Evolutionary conservation across 208 protist genomes (phyloP), one percentile per base, ranked within the genome.

Genomic region (Phytomonas serpens): DNA sequence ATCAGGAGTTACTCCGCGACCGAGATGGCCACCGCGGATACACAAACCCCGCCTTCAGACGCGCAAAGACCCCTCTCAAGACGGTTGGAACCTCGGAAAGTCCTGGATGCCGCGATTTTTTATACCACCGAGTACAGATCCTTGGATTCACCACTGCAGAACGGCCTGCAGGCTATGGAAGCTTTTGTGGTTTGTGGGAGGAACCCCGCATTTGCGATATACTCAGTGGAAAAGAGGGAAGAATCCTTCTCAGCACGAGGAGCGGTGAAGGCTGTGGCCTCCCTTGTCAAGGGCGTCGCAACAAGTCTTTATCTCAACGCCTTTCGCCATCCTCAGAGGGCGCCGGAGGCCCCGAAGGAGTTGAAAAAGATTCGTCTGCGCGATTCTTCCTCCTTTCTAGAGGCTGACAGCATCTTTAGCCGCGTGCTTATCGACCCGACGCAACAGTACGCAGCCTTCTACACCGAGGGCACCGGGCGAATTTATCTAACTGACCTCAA

Each of bases 401-500:
- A 90, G 68, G 82, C 77, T 11, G 88, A 90, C 75, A 79, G 76
- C 2, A 79, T 77, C 31, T 80, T 91, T 61, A 74, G 67, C 47
- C 65, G 40, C 0, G 77, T 95, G 23, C 72, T 80, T 37, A 75
- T 95, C 16, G 90, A 95, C 74, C 81, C 88, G 0, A 83, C 85
- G 29, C 78, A 83, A 19, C 84, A 92, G 74, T 92, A 81, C 76
- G 84, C 82, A 19, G 88, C 86, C 3, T 82, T 90, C 38, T 86
- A 79, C 42, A 67, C 80, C 4, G 77, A 85, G 42, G 72, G 75
- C 30, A 73, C 67, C 23, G 87, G 90, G 3, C 86, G 87, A 51
- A 76, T 95, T 61, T 93, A 90, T 75, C n/a, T 95, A 7, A 78
- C 75, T 13, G 84, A 93, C 34, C 61, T 92, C 16, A 72, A 72